Evolutionary conservation across 768 basidiomycete genomes (phyloP), one percentile per base, ranked within the genome.

Genomic region (Lentinula aciculospora): DNA sequence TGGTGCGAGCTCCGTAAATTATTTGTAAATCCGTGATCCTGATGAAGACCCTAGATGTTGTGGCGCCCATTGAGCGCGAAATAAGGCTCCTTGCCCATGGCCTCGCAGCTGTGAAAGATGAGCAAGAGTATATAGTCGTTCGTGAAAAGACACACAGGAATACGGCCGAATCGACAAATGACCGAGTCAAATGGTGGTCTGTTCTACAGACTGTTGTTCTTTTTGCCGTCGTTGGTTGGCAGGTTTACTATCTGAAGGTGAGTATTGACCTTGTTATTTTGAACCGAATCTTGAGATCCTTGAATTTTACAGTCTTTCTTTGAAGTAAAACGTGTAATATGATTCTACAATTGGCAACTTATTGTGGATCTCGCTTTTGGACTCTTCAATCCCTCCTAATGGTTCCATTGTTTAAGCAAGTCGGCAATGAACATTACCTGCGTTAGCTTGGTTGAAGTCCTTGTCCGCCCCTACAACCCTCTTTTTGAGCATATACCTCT

Each of bases 121-220:
- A 99, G 70, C 96, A 98, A 69, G 97, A 98, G 72, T 99, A 99
- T 72, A 94, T 99, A 61, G 90, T 96, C 31, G 86, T 98, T 28
- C 83, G 97, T 50, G 97, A 99, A 72, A 81, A 82, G 59, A 87
- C 87, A 40, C 97, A 99, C 71, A 80, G 97, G 56, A 92, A 98
- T 70, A 99, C 97, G 51, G 88, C 92, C 8, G 92, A 91, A 77
- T 96, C 83, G 1, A 92, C 92, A 19, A 98, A 98, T 69, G 82
- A 89, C 37, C 85, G 97, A 37, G 96, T 99, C 54, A 98, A 98
- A 75, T 98, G 94, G 94, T 99, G 97, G 97, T 95, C 94, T 2
- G 86, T 99, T 60, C 69, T 94, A 6, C 97, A 99, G 71, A 81
- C 89, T 3, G 68, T 91, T 39, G 89, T 98, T 21, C 75, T 98